phyloP scores from a whole-genome alignment of 192 early-diverging fungal genomes.

The Coemansia sp. region DNA sequence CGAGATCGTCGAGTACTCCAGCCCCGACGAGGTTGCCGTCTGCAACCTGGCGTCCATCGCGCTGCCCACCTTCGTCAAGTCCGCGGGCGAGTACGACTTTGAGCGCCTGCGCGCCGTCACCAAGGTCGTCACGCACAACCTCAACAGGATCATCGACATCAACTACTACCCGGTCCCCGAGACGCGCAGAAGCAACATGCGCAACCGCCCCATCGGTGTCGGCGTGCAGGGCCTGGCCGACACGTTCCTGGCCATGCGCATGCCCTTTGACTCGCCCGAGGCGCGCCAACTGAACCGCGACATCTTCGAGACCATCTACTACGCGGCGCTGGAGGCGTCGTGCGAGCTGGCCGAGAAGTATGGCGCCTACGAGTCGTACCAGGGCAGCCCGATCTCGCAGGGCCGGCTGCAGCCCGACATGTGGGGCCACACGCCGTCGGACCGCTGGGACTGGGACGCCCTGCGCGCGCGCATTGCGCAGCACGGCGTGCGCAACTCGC shows the following conservation, averaged over 20 bases:
- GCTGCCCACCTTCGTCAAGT: conserved; percentile 82
- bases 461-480: conserved; percentile 77
- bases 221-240: conserved; percentile 98
- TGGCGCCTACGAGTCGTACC: conserved; percentile 87
- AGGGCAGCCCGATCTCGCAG: conserved; percentile 84
- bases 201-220: conserved; percentile 96
- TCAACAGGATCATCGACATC: conserved; percentile 96
- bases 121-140: conserved; percentile 87
- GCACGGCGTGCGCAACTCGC: conserved; percentile 89
- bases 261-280: conserved; percentile 88
- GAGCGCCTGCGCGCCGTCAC: conserved; percentile 78
- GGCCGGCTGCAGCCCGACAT: conserved; percentile 93
- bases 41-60: conserved; percentile 97
- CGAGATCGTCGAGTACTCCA: conserved; percentile 96
- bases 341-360: conserved; percentile 80
- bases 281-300: conserved; percentile 79
- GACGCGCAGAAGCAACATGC: conserved; percentile 86
- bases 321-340: conserved; percentile 88
- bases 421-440: conserved; percentile 81
- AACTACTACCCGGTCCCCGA: conserved; percentile 96
- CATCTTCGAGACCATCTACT: conserved; percentile 98
- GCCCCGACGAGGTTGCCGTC: conserved; percentile 94
- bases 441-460: conserved; percentile 88
- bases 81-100: conserved; percentile 75
- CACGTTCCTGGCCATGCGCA: conserved; percentile 92